Conservation (phyloP, 768 basidiomycete species). For the Lentinus brumalis region DNA sequence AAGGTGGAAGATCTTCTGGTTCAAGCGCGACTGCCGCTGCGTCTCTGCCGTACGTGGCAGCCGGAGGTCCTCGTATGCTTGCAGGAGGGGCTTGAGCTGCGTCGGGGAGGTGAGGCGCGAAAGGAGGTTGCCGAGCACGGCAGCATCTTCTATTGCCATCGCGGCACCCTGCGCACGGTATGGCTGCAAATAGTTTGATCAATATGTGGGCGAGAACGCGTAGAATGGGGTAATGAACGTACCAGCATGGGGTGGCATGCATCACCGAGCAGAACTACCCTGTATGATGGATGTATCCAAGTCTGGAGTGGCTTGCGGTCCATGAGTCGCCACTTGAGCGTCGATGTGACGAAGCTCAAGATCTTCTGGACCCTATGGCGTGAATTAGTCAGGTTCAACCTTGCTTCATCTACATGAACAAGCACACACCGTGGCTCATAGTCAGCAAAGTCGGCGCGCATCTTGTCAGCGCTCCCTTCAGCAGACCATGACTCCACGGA, state of each 20-base stretch:
- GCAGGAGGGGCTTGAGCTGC: conserved; percentile 49
- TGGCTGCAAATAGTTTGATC: conserved; percentile 33
- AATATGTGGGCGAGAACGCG: not conserved
- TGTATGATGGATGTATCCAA: conserved; percentile 40
- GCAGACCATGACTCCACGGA: conserved; percentile 46
- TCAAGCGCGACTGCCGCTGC: conserved; percentile 50
- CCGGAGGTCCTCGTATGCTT: conserved; percentile 55
- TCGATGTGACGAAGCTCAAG: conserved; percentile 38
- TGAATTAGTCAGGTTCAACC: too few species aligned
- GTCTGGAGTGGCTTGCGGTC: conserved; percentile 40
- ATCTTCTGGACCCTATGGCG: conserved; percentile 37
- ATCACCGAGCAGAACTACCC: conserved; percentile 41
- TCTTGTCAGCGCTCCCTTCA: conserved; percentile 44
- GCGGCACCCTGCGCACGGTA: conserved; percentile 48
- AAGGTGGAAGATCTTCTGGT: conserved; percentile 57
- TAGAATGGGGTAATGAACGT: conserved; percentile 7
- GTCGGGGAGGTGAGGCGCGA: conserved; percentile 42
- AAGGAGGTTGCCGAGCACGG: conserved; percentile 49
- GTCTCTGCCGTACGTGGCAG: conserved; percentile 50
- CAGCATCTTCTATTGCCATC: conserved; percentile 53
- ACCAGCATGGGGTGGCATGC: conserved; percentile 48
- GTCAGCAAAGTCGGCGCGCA: conserved; percentile 43
- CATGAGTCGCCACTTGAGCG: conserved; percentile 46
- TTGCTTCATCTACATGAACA: not conserved
- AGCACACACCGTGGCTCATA: conserved; percentile 41